Evolutionary conservation across 2,329 filamentous ascomycete genomes (phyloP), one percentile per base, ranked within the genome.

Genomic region (Aureobasidium sp.): DNA sequence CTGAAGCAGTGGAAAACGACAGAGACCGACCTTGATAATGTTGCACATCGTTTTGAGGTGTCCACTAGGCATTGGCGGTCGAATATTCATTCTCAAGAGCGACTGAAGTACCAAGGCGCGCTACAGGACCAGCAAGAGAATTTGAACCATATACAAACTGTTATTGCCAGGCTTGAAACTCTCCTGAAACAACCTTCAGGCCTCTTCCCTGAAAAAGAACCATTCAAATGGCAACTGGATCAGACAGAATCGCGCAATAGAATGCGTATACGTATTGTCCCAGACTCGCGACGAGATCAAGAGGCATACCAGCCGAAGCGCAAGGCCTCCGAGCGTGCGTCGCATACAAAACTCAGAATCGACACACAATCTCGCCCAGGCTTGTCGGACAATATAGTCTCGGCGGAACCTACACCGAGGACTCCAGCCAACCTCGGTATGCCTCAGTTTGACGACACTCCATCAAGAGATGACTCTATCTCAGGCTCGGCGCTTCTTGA

Each of bases 71-170:
- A 93, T 63, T 99, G 93, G 94, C 89, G 93, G 78, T 91, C 92
- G 68, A 97, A 96, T 69, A 96, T 99, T 44, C 94, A 93, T 73
- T 87, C 88, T 53, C 91, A 93, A 0, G 94, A 99, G 72, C 88
- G 94, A 67, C 84, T 93, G 70, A 97, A 96, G 72, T 88, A 96
- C 66, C 93, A 97, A 72, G 83, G 94, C 65, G 82, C 90, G 17
- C 77, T 91, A 60, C 94, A 99, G 74, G 95, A 99, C 69, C 90
- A 96, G 69, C 91, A 97, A 68, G 94, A 99, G 71, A 93, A 92
- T 69, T 82, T 90, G 63, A 81, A 83, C 1, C 97, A 91, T 71
- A 83, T 95, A 64, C 84, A 85, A 45, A 85, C 89, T 0, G 83
- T 87, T 0, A 91, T 94, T 71, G 82, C 84, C 5, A 91, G 87